phyloP scores from a whole-genome alignment of 306 rosid genomes.

The Trichosanthes truncata region DNA sequence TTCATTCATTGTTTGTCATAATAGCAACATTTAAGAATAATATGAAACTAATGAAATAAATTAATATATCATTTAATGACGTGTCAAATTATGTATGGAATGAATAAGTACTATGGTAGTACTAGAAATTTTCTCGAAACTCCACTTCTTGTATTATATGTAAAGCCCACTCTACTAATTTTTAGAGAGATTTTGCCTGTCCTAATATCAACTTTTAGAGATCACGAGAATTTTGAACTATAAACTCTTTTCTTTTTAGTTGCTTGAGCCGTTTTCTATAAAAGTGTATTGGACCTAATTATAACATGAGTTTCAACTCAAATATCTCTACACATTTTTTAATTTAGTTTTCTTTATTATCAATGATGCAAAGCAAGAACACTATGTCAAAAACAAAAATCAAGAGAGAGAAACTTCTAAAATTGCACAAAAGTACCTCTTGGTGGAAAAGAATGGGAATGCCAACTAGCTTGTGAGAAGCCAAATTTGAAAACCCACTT shows the following conservation, averaged over 20 bases:
- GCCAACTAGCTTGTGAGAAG: neutral
- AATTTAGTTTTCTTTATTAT: neutral
- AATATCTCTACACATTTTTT: neutral
- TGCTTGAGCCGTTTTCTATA: neutral
- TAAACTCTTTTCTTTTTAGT: neutral
- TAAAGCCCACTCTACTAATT: too few relatives aligned
- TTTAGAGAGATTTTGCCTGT: too few relatives aligned
- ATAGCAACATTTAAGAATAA: too few relatives aligned
- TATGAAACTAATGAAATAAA: too few relatives aligned
- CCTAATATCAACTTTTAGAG: too few relatives aligned
- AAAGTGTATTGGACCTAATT: neutral
- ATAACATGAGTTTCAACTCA: neutral
- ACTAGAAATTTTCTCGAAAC: too few relatives aligned
- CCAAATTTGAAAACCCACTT: conserved; percentile 2
- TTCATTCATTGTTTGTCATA: too few relatives aligned
- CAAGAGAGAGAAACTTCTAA: neutral
- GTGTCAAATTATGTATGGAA: too few relatives aligned
- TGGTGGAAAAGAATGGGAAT: neutral
- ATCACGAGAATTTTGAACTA: neutral
- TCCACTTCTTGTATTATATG: too few relatives aligned
- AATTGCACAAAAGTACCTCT: neutral
- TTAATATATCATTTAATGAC: too few relatives aligned
- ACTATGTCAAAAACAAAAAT: neutral
- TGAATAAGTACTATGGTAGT: too few relatives aligned
- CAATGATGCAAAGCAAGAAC: neutral